Conservation (phyloP, 2,329 filamentous ascomycete species). For the Aspergillus sp. region DNA sequence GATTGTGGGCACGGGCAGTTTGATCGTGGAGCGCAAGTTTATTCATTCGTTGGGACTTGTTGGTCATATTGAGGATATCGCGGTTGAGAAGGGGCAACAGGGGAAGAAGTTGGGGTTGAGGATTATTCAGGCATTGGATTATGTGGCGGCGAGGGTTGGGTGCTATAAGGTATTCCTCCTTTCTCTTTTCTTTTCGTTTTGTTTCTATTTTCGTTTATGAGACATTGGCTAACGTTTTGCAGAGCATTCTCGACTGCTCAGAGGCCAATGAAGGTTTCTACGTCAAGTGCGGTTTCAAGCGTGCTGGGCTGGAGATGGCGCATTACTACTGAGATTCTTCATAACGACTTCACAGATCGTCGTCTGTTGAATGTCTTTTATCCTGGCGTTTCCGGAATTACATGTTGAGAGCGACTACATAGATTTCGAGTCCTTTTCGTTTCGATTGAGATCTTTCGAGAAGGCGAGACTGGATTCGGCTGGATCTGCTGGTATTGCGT, state of each 20-base stretch:
- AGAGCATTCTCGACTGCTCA: slow-evolving; percentile 93
- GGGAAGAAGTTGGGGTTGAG: slow-evolving; percentile 92
- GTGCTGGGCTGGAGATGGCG: slow-evolving; percentile 91
- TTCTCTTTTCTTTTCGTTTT: slow-evolving; percentile 1
- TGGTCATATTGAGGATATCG: slow-evolving; percentile 97
- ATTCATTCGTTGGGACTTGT: slow-evolving; percentile 51
- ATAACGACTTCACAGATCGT: neutral
- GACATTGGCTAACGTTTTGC: slow-evolving; percentile 10
- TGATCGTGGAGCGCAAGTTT: slow-evolving; percentile 85
- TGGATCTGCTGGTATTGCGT: no score
- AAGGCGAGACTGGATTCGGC: no score
- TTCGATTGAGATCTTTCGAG: no score
- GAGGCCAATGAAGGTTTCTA: slow-evolving; percentile 97
- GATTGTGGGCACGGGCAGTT: slow-evolving; percentile 82
- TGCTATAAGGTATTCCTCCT: slow-evolving; percentile 68
- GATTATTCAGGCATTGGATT: slow-evolving; percentile 90
- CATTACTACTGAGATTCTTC: slow-evolving; percentile 62
- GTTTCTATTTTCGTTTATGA: slow-evolving; percentile 1
- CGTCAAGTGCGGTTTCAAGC: slow-evolving; percentile 90
- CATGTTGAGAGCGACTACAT: no score
- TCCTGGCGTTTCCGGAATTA: neutral
- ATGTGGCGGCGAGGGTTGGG: slow-evolving; percentile 76
- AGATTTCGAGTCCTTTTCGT: no score
- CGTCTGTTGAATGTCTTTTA: neutral
- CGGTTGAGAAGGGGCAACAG: slow-evolving; percentile 89